Evolutionary conservation across 2,329 filamentous ascomycete species (phyloP), one percentile per base, ranked within the genome.

Genomic region (Fonsecaea erecta): DNA sequence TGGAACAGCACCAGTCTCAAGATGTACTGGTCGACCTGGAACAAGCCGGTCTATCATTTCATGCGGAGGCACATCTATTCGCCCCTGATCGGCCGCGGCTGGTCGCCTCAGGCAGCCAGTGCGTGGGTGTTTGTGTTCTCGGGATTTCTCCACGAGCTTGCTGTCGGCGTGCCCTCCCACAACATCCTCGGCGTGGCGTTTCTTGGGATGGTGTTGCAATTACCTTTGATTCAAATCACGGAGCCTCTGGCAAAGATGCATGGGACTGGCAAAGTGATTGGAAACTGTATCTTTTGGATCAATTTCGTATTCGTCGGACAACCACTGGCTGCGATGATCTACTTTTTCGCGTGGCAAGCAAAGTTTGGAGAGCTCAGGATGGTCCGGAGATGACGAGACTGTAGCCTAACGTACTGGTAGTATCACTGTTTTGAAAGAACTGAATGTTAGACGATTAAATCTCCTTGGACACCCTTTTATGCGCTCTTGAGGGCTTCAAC

Each of bases 311-410:
- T 98, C 1, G 90, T 99, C 12, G 95, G 95, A 2, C 95, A 99
- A 81, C 95, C 95, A 0, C 86, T 98, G 72, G 95, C 92, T 1
- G 93, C 92, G 0, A 81, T 99, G 66, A 83, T 96, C 76, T 99
- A 99, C 77, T 99, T 97, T 77, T 98, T 98, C 76, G 93, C 93
- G 1, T 99, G 95, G 94, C 94, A 98, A 79, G 92, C 92, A 62
- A 98, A 98, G 81, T 97, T 97, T 75, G 95, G 95, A 12, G 93
- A 89, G 73, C 89, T 93, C 24, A 91, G 43, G 18, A 52, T 32
- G 46, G 46, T 40, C 11, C 18, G 9, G 21, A 34, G 9, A 18
- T 60, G 46, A 37, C 32, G 32, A 32, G 21, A 48, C 7, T 24
- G 43, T 26, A 48, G 43, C 21, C 11, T 21, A 26, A 48, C 11